Evolutionary conservation across 1,284 basidiomycete genomes (phyloP), one percentile per base, ranked within the genome.

Genomic region (Apiotrichum montevideense): DNA sequence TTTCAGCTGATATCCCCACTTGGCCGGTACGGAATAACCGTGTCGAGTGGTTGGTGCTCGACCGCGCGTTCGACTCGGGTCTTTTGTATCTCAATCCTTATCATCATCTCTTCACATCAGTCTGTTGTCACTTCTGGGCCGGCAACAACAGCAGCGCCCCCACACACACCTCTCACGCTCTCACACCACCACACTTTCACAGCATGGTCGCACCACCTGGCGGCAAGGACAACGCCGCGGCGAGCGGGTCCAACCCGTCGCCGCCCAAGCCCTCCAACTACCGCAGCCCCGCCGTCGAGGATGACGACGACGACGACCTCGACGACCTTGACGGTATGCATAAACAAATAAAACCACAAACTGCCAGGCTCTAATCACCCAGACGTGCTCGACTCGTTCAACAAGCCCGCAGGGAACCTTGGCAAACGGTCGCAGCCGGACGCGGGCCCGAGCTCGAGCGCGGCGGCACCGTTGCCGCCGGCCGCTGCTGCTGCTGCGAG

Each of bases 301-400:
- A 72, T 35, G 62, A 64, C 14, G 71, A 73, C 32, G 70, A 71
- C n/a, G 67, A 71, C 10, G 73, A 75, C 58, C 61, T 75, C 6
- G 70, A 71, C 45, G 72, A 72, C 50, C 61, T 74, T 2, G 73
- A 75, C 50, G 71, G 73, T 73, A 43, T n/a, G 69, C 11, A 15
- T 35, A 9, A 21, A 29, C 13, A 33, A n/a, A 13, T n/a, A n/a
- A 15, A 29, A 4, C 41, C 14, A 11, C 37, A 34, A 29, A 29
- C 3, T 29, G 14, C 33, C 35, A 35, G 41, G 42, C 4, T 6
- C 54, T 56, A 29, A 56, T 51, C 13, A 35, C 34, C 7, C 51
- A 76, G 74, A 76, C 57, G 74, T 75, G 8, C 67, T 76, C n/a
- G 63, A 67, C 33, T 71, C 71, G 9, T 73, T 76, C 63, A 69